Evolutionary conservation across 2,329 filamentous ascomycete species (phyloP), one percentile per base, ranked within the genome.

Genomic region (Elsinoe ampelina): DNA sequence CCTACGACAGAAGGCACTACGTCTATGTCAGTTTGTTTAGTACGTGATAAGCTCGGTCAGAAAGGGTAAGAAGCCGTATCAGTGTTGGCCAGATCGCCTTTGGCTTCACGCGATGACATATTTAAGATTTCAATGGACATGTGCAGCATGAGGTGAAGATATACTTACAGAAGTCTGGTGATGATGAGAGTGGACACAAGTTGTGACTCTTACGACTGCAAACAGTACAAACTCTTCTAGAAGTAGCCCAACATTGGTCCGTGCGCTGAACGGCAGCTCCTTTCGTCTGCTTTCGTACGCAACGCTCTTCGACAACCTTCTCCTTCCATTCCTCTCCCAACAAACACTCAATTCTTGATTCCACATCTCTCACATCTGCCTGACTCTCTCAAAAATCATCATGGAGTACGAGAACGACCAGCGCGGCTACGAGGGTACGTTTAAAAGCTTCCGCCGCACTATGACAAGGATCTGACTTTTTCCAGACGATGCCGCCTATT

Each of bases 321-420:
- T 20, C 12, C 34, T 26, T 39, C 15, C 35, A 22, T 50, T 54
- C 41, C 45, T 48, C 47, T 54, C 48, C 26, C 54, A 41, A 51
- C 41, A 39, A 39, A 36, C 52, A 26, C n/a, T 50, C 35, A 57
- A 30, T 43, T 34, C 22, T 11, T 57, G 26, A 42, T 50, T 48
- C 54, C 50, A 26, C 54, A 59, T 54, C 57, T 41, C 34, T 47
- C 57, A 56, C 39, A 19, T 54, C 41, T 38, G 35, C 54, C 55
- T 54, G 57, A 54, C 54, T 55, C 13, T 32, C 58, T 22, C 55
- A 55, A 15, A 2, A 36, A 17, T 19, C 63, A 74, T 73, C 65
- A 80, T 82, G 75, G 83, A 86, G 64, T 86, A 83, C 75, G 82
- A 85, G 68, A 79, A 78, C 65, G 82, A 85, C 62, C 78, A 79